These are phyloP conservation scores for Penicillium griseofulvum DNA, from an alignment of 2,329 filamentous ascomycete genomes.

Conservation along the genomic window DNA sequence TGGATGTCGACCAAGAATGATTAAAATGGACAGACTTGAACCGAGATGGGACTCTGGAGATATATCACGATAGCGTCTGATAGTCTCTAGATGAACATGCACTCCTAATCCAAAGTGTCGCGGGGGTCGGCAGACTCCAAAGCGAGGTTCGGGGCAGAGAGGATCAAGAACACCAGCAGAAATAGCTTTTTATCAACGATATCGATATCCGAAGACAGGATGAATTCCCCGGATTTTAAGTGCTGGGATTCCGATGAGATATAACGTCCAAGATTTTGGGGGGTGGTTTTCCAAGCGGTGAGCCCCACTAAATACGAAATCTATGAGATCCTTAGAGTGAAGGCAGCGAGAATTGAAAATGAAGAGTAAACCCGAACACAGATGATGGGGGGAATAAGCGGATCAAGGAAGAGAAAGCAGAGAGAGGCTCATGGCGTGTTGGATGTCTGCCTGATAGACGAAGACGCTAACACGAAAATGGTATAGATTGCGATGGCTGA, in stretches of 20 bases:
- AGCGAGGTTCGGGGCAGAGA: not conserved
- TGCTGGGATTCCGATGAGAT: not conserved
- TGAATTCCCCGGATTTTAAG: not conserved
- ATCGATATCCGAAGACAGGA: not conserved
- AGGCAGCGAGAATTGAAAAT: constrained; percentile 11
- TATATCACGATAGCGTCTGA: constrained; percentile 3
- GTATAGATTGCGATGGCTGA: constrained; percentile 23
- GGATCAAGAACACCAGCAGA: not conserved
- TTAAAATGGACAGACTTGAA: not conserved
- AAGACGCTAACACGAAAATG: constrained; percentile 25
- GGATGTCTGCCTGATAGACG: constrained; percentile 43
- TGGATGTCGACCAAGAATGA: not conserved
- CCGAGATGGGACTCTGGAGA: not conserved
- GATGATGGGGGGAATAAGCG: constrained; percentile 8
- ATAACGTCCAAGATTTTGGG: constrained; percentile 4
- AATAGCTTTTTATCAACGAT: not conserved
- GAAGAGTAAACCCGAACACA: constrained; percentile 11
- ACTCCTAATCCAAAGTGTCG: not conserved
- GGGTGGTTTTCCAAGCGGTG: constrained; percentile 2
- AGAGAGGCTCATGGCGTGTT: constrained; percentile 24
- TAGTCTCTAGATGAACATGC: constrained; percentile 1
- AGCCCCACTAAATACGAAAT: constrained; percentile 11
- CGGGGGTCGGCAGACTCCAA: not conserved
- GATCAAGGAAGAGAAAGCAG: constrained; percentile 23
- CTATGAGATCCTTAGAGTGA: constrained; percentile 1